Evolutionary conservation across 306 rosid genomes (phyloP).

Genomic region (Lathyrus oleraceus): DNA sequence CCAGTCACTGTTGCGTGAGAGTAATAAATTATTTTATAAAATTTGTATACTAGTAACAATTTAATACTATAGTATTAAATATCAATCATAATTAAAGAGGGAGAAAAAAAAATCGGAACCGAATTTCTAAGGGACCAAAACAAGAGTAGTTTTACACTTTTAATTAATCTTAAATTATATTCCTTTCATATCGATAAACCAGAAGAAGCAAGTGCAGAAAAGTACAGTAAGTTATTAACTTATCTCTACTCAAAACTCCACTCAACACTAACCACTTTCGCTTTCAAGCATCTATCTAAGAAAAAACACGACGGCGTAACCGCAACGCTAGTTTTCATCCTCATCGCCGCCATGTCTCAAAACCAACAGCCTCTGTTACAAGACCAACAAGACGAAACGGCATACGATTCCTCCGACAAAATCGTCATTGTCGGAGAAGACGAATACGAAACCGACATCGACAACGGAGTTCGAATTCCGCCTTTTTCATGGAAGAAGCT

Average conservation of each 20-base stretch:
- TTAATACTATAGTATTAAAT: too few relatives aligned
- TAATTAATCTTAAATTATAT: neutral
- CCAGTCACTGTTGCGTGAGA: too few relatives aligned
- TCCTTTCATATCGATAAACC: neutral
- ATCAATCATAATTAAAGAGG: too few relatives aligned
- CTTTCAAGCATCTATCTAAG: neutral
- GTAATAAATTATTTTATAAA: too few relatives aligned
- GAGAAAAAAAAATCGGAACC: neutral
- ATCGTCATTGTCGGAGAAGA: conserved; percentile 59
- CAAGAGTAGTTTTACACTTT: neutral
- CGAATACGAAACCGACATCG: conserved; percentile 45
- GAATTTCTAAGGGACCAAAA: neutral
- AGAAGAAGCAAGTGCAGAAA: neutral
- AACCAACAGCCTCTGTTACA: conserved; percentile 52
- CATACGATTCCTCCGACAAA: conserved; percentile 71
- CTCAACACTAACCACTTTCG: neutral
- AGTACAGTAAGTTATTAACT: neutral
- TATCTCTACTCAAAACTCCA: neutral
- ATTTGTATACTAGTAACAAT: too few relatives aligned
- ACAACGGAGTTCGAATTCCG: conserved; percentile 36
- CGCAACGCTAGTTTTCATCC: neutral
- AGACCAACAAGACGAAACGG: conserved; percentile 47
- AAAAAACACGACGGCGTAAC: conserved; percentile 2
- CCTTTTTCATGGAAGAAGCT: conserved; percentile 97
- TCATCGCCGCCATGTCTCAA: conserved; percentile 44